These are phyloP conservation scores for Coemansia sp. DNA, from an alignment of 192 early-diverging fungal species.

Conservation along the genomic window DNA sequence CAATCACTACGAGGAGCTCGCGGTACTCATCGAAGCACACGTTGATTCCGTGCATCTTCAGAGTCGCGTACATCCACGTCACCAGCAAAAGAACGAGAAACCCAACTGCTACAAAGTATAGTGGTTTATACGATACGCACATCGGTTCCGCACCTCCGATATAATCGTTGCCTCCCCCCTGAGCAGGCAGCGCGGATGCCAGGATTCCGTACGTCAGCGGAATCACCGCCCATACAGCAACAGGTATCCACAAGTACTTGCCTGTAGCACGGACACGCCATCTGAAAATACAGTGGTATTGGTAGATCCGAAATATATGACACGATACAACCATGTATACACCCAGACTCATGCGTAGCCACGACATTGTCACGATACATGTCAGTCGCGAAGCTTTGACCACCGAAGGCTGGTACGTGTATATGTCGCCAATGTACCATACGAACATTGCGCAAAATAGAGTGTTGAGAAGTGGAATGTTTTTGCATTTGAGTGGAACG, in stretches of 20 bases:
- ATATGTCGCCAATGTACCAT: conserved; percentile 50
- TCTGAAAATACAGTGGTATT: conserved; percentile 40
- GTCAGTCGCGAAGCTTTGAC: conserved; percentile 24
- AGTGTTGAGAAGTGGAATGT: conserved; percentile 38
- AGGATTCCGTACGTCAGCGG: conserved; percentile 31
- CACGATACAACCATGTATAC: conserved; percentile 29
- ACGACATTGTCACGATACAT: conserved; percentile 42
- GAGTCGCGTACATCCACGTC: conserved; percentile 24
- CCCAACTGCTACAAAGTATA: conserved; percentile 37
- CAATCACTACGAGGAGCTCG: conserved; percentile 28
- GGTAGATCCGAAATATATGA: conserved; percentile 39
- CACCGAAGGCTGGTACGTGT: conserved; percentile 34
- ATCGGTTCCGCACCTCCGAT: conserved; percentile 2
- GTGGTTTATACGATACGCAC: conserved; percentile 29
- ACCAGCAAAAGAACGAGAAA: conserved; percentile 19
- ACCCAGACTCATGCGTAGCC: conserved; percentile 46
- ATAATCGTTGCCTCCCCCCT: conserved; percentile 15
- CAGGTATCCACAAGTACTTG: conserved; percentile 22
- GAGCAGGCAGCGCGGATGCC: conserved; percentile 27
- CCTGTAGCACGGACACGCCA: conserved; percentile 30
- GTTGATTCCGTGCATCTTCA: conserved; percentile 20
- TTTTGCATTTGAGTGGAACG: conserved; percentile 47
- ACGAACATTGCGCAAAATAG: conserved; percentile 23
- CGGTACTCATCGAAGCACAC: conserved; percentile 44
- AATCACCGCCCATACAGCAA: conserved; percentile 3